Evolutionary conservation across 495 filamentous ascomycete genomes (phyloP), one percentile per base, ranked within the genome.

Genomic region (Mytilinidion resinicola): DNA sequence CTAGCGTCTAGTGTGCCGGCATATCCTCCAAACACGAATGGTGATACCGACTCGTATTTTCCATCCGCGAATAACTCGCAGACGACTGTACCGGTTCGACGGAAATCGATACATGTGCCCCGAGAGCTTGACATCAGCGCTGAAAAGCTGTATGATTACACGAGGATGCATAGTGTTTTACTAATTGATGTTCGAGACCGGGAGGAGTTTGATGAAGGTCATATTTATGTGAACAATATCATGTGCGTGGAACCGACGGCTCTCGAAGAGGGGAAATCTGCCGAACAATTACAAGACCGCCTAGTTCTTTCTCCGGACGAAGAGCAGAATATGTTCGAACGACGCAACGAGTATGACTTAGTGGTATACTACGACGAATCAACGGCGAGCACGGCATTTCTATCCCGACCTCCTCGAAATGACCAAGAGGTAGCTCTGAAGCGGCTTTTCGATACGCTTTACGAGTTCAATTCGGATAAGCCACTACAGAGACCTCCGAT

Each of bases 221-320:
- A 99, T 65, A 89, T 99, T 42, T 85, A 83, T 74, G 83, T 85
- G 9, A 81, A 82, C 51, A 86, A 81, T 9, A 86, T 91, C 35
- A 87, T 97, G 43, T 97, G 92, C 71, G 79, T 97, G 51, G 93
- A 99, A 65, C 90, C 92, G n/a, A 82, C 91, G 39, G 80, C 80
- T 12, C 69, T 89, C 56, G 80, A 86, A 51, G 77, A 81, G 39
- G 85, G 90, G 44, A 86, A 95, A 43, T 96, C 91, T 0, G 92
- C 89, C 9, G 86, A 90, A 50, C 82, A 96, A 53, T 79, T 99
- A 14, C 83, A 82, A 55, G 88, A 96, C 52, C 85, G 86, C 33
- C 80, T 96, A 57, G 80, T 96, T 10, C 74, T 96, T 9, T 87
- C 86, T 1, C 90, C 93, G 6, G 76, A 87, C 19, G 66, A 74